Conservation (phyloP, 2,329 filamentous ascomycete species). For the Cladosporium sphaerospermum region DNA sequence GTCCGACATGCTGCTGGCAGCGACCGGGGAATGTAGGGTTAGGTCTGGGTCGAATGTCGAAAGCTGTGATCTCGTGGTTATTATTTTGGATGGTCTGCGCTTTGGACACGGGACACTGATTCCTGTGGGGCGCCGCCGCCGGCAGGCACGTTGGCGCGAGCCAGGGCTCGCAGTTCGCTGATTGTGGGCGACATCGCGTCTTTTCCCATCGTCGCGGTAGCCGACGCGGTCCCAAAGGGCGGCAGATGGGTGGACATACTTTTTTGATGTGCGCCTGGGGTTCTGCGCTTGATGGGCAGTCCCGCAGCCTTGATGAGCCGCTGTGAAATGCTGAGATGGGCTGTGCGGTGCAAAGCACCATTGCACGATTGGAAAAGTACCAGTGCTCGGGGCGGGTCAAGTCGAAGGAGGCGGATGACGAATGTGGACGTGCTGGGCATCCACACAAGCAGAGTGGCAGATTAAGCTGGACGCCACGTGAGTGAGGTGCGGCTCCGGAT, state of each 20-base stretch:
- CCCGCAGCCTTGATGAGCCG: neutral
- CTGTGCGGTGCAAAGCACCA: slow-evolving; percentile 2
- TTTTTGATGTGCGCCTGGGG: slow-evolving; percentile 9
- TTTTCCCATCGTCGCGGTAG: slow-evolving; percentile 5
- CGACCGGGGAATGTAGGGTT: slow-evolving; percentile 42
- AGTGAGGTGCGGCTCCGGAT: slow-evolving; percentile 1
- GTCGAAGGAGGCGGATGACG: slow-evolving; percentile 8
- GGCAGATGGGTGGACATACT: slow-evolving; percentile 9
- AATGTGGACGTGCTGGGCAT: neutral
- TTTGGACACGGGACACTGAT: slow-evolving; percentile 11
- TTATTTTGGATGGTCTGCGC: slow-evolving; percentile 32
- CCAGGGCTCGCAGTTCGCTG: neutral
- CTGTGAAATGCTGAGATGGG: neutral
- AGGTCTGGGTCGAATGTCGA: slow-evolving; percentile 20
- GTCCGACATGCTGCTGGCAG: slow-evolving; percentile 40
- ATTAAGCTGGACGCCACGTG: slow-evolving; percentile 9
- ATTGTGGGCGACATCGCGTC: neutral
- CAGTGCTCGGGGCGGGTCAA: neutral
- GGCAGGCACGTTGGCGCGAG: slow-evolving; percentile 3
- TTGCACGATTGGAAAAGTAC: neutral
- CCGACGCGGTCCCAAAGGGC: neutral
- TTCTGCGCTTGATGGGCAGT: neutral
- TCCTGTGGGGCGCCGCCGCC: slow-evolving; percentile 5
- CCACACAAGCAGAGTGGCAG: slow-evolving; percentile 6
- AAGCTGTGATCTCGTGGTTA: slow-evolving; percentile 35